A percentile compares a stretch with the other conserved stretches of the same genome.
These are phyloP conservation scores for Brettanomyces sp. DNA, from an alignment of 805 yeast genomes.

Conservation along the genomic window DNA sequence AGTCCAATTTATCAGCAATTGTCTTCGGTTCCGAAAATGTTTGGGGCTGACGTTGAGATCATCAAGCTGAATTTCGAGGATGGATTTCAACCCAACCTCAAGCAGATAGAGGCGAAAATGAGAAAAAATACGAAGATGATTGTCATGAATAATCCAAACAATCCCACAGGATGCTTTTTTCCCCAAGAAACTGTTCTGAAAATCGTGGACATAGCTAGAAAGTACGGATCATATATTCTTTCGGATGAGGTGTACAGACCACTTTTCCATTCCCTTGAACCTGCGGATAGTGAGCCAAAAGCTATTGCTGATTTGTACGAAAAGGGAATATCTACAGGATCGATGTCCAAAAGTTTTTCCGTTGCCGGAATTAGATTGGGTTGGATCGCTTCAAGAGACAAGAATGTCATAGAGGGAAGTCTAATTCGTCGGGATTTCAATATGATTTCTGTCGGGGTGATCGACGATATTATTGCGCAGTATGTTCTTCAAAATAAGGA, in stretches of 20 bases:
- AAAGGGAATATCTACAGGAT: constrained; percentile 37
- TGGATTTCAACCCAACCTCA: constrained; percentile 28
- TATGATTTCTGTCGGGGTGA: constrained; percentile 37
- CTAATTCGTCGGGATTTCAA: constrained; percentile 38
- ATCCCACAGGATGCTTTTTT: constrained; percentile 38
- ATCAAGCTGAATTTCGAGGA: constrained; percentile 27
- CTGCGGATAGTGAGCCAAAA: constrained; percentile 20
- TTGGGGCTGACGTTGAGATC: constrained; percentile 32
- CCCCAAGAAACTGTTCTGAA: constrained; percentile 23
- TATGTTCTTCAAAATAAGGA: constrained; percentile 31
- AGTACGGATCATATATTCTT: constrained; percentile 26
- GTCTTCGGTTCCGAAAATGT: constrained; percentile 35
- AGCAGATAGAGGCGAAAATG: constrained; percentile 22
- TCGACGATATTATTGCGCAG: constrained; percentile 38
- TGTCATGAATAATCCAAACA: constrained; percentile 40
- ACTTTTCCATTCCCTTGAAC: constrained; percentile 30
- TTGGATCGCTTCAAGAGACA: constrained; percentile 36
- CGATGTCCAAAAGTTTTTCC: constrained; percentile 46
- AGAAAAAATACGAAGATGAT: constrained; percentile 31
- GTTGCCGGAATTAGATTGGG: constrained; percentile 46
- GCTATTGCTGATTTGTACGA: constrained; percentile 34
- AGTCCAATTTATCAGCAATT: constrained; percentile 45
- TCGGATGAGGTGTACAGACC: constrained; percentile 51
- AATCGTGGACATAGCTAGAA: constrained; percentile 30
- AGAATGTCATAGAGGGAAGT: constrained; percentile 22